phyloP scores from a whole-genome alignment of 2,329 filamentous ascomycete species.

The Penicillium sp. region DNA sequence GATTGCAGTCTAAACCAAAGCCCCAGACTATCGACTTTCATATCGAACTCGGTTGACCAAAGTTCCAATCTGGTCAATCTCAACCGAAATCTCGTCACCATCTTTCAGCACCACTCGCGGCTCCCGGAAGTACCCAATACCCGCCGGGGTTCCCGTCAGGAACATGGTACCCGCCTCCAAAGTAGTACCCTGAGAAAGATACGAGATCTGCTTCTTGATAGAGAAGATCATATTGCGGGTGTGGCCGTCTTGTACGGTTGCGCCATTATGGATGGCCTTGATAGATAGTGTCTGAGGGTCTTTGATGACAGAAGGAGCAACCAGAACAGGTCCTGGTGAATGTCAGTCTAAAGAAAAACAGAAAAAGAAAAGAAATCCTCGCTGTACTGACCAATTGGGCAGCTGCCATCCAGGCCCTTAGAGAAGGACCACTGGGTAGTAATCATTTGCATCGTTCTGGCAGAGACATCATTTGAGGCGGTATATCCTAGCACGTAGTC shows the following conservation, averaged over 20 bases:
- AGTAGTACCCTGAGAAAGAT: slow-evolving; percentile 38
- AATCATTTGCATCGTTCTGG: slow-evolving; percentile 21
- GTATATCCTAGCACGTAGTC: slow-evolving; percentile 36
- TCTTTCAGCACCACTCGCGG: slow-evolving; percentile 27
- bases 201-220: slow-evolving; percentile 38
- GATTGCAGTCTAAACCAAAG: no score
- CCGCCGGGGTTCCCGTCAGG: slow-evolving; percentile 27
- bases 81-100: slow-evolving; percentile 30
- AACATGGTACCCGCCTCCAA: slow-evolving; percentile 26
- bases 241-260: slow-evolving; percentile 41
- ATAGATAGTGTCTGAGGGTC: slow-evolving; percentile 30
- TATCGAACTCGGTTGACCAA: slow-evolving; percentile 32
- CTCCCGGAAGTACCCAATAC: slow-evolving; percentile 34
- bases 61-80: slow-evolving; percentile 32
- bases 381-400: slow-evolving; percentile 22
- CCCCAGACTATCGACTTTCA: slow-evolving; percentile 8
- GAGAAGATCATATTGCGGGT: slow-evolving; percentile 44
- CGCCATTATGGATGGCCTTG: slow-evolving; percentile 43
- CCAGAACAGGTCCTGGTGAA: slow-evolving; percentile 23
- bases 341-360: background rate
- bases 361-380: background rate
- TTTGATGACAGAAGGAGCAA: slow-evolving; percentile 27
- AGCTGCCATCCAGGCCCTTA: slow-evolving; percentile 26
- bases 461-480: slow-evolving; percentile 33
- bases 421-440: slow-evolving; percentile 27